Evolutionary conservation across 2,329 filamentous ascomycete species (phyloP), one percentile per base, ranked within the genome.

Genomic region (Sarocladiaceae sp.): DNA sequence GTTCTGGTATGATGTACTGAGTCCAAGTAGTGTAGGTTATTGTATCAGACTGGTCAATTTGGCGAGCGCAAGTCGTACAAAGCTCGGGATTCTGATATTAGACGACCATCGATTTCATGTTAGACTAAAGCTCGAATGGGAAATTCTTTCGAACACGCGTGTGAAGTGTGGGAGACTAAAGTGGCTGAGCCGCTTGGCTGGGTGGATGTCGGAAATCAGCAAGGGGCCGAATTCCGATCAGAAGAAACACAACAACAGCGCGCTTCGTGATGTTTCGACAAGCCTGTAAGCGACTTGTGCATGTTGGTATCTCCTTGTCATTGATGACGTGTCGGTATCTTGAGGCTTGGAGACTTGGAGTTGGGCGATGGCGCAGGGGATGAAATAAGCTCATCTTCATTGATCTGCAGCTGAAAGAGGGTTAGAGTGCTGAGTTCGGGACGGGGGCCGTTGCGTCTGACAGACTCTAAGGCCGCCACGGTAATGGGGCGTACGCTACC

Each of bases 151-250:
- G 37, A 40, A 44, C 40, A 26, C 22, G 40, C 40, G 37, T 40
- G 7, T 40, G 20, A 10, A 20, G 37, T 40, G 23, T 23, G 18
- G 18, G 8, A 10, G 37, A 40, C 40, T n/a, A 44, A 23, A 15
- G 40, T 26, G 40, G 40, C 40, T 20, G 40, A 44, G 40, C 23
- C 7, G n/a, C 40, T 44, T 44, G 40, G 40, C 40, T 44, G 11
- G 18, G 22, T 10, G 40, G 22, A 15, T 12, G 40, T 26, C 40
- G 40, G 40, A n/a, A 23, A 26, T 28, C 22, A 6, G 23, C 18
- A 44, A 4, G 13, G 17, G 40, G 15, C 40, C 40, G 40, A 44
- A 44, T 26, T 7, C 40, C 40, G 40, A 6, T 20, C n/a, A n/a
- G n/a, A n/a, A 22, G 17, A 8, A 6, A 20, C 17, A n/a, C 5